Conservation (phyloP, 208 protist species). For the Trichomonas tenax region DNA sequence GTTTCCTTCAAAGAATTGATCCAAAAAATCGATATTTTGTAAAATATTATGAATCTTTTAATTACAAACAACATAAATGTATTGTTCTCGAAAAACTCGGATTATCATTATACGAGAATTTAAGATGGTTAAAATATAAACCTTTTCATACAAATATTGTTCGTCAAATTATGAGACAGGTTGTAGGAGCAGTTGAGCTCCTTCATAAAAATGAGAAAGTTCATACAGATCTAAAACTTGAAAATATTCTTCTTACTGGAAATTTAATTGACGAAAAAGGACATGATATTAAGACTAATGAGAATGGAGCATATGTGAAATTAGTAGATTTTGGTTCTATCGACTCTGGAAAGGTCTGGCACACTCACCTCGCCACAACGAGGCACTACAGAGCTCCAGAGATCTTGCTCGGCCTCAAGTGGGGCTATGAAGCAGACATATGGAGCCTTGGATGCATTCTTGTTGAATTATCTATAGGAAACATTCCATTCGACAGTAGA, state of each 20-base stretch:
- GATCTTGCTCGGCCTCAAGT: background rate
- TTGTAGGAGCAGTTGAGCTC: background rate
- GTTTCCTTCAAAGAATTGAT: background rate
- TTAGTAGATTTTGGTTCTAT: background rate
- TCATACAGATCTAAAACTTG: slow-evolving; percentile 10
- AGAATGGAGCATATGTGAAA: background rate
- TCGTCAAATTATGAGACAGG: background rate
- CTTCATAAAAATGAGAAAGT: background rate
- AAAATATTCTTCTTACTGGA: background rate
- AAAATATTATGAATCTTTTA: background rate
- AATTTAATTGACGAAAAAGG: background rate
- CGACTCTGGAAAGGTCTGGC: background rate
- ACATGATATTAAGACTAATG: background rate
- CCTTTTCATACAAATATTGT: background rate
- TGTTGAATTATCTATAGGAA: background rate
- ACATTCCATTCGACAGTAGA: background rate
- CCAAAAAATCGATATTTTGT: background rate
- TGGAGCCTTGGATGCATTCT: slow-evolving; percentile 18
- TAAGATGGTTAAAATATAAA: background rate
- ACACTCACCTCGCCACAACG: background rate
- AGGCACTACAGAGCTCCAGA: background rate
- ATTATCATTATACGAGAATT: background rate
- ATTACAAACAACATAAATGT: background rate
- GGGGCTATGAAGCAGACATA: background rate
- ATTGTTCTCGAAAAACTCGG: background rate